A percentile compares a stretch with the other conserved stretches of the same genome.
These are phyloP conservation scores for Gryganskiella cystojenkinii DNA, from an alignment of 192 early-diverging fungal genomes.

Conservation along the genomic window DNA sequence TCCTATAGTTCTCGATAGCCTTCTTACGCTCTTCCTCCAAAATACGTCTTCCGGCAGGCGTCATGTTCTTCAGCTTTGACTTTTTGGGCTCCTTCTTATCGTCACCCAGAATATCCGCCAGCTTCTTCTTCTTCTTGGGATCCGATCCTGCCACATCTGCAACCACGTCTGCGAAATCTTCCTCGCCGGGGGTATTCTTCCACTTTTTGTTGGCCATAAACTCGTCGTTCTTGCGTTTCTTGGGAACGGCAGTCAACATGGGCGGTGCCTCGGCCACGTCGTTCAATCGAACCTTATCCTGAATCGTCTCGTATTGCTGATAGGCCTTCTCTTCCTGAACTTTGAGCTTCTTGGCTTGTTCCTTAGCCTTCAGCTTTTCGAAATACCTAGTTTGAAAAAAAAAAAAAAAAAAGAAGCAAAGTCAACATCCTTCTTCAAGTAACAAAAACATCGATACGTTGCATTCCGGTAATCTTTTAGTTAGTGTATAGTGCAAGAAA, in stretches of 20 bases:
- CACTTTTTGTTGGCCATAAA: slow-evolving; percentile 55
- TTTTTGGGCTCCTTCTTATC: slow-evolving; percentile 54
- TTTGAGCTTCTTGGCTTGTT: slow-evolving; percentile 54
- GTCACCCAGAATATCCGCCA: slow-evolving; percentile 31
- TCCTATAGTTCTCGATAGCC: slow-evolving; percentile 60
- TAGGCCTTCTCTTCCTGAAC: slow-evolving; percentile 52
- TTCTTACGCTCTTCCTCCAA: slow-evolving; percentile 64
- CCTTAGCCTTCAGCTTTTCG: slow-evolving; percentile 59
- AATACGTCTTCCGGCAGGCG: slow-evolving; percentile 53
- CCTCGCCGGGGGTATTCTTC: slow-evolving; percentile 37
- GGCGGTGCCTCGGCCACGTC: slow-evolving; percentile 69
- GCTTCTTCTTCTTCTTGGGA: slow-evolving; percentile 32
- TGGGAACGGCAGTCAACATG: slow-evolving; percentile 54
- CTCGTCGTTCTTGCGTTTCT: slow-evolving; percentile 57
- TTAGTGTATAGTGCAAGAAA: no score
- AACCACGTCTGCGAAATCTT: slow-evolving; percentile 35
- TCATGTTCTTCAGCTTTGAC: slow-evolving; percentile 56
- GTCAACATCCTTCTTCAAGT: not conserved
- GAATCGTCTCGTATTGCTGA: slow-evolving; percentile 61
- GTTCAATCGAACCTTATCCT: slow-evolving; percentile 64
- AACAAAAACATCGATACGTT: not conserved
- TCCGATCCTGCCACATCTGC: slow-evolving; percentile 28
- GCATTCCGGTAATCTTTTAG: no score
- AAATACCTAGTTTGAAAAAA: slow-evolving; percentile 31
- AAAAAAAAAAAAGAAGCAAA: not conserved